Base-by-base conservation (phyloP, 495 filamentous ascomycete species). In the Lindgomyces ingoldianus region DNA sequence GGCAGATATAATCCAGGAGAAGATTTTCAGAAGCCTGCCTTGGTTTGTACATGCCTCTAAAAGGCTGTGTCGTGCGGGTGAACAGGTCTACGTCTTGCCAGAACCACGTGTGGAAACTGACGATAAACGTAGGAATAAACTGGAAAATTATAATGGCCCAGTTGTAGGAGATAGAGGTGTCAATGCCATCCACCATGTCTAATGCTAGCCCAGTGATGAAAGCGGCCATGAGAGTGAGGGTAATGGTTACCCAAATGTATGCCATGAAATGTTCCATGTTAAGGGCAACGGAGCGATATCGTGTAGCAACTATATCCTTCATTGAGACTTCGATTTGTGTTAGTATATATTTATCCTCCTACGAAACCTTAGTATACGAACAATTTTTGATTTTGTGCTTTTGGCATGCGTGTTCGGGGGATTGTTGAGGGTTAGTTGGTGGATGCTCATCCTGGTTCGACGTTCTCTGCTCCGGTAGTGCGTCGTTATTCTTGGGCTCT, bases 31-130 rank as follows among this genome's bases (percentile, higher is more conserved):
- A 24, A 9, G 48, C 48, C 4, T 10, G 48, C 12, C 11, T 24
- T 10, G 48, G 48, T 22, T 27, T 26, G 8, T 22, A 51, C 48
- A 51, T 51, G 21, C 48, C 25, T 18, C 48, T 51, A 22, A 51
- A 51, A 27, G 48, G 48, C 48, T 51, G 48, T 22, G 25, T 51
- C 19, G 48, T 24, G 9, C 48, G 48, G 48, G 48, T n/a, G 48
- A 51, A 51, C 4, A 29, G 19, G 26, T 51, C 48, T 11, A 51
- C 48, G 48, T 51, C 48, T 51, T 51, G 12, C 48, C 48, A 51
- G 24, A 51, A 51, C 48, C 48, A 51, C 3, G 48, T 51, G 25
- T 51, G 22, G 21, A 51, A 11, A 22, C 19, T 51, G 48, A 29
- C 22, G 21, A 51, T 51, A 22, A 51, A 51, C 11, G 24, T 27